phyloP scores from a whole-genome alignment of 345 rosid genomes.

The Turnera subulata region DNA sequence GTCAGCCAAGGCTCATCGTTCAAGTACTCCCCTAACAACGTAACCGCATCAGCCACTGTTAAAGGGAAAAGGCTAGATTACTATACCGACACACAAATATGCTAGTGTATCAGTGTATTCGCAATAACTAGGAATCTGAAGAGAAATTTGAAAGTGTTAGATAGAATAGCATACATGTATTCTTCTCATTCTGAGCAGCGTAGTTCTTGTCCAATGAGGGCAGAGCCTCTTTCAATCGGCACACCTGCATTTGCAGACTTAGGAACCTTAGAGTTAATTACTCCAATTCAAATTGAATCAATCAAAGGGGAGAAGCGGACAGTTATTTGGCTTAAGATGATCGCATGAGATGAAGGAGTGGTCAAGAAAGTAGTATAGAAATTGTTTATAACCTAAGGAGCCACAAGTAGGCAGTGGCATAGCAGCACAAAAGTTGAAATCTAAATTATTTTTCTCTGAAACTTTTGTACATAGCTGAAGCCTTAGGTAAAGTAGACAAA shows the following conservation, averaged over 20 bases:
- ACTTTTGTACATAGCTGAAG: not conserved
- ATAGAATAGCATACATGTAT: conserved; percentile 42
- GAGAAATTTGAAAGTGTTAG: not conserved
- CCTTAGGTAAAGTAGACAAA: conserved; percentile 21
- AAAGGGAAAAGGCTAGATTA: no score
- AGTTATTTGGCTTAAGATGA: no score
- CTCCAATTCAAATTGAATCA: not conserved
- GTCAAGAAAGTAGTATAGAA: not conserved
- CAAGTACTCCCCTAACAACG: conserved; percentile 72
- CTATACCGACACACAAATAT: not conserved
- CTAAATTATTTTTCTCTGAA: no score
- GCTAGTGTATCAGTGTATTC: not conserved
- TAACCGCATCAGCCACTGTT: conserved; percentile 68
- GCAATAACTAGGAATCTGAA: not conserved
- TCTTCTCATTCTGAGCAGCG: conserved; percentile 73
- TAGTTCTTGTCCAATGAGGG: conserved; percentile 62
- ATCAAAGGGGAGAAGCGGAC: not conserved
- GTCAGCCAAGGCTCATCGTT: conserved; percentile 79
- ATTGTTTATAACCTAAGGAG: no score
- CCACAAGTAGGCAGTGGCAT: no score
- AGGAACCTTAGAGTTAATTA: not conserved
- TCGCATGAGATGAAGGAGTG: not conserved
- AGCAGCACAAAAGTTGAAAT: no score
- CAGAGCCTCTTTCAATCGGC: conserved; percentile 49
- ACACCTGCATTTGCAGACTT: conserved; percentile 44